Base-by-base conservation (phyloP, 306 rosid species). In the Lablab purpureus region DNA sequence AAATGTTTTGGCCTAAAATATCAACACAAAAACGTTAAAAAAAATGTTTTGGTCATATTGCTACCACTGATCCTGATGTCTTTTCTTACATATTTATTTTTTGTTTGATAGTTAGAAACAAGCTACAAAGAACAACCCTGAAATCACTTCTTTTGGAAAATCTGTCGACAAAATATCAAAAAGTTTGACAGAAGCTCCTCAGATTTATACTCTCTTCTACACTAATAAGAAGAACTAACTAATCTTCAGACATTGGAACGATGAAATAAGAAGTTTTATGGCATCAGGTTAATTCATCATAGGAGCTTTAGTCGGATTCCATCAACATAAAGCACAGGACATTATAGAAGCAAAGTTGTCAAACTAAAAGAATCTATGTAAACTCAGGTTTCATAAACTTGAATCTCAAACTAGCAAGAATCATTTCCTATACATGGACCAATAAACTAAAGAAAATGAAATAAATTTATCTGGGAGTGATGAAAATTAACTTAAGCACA, bases 211-310 rank as follows among this genome's bases (percentile, higher is more conserved):
- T 77, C 72, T 83, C 25, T 63, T 83, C 89, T 58, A 80, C 89
- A 81, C n/a, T 25, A 25, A 67, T 13, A 65, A 54, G 30, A 36
- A 46, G 50, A 73, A 55, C 74, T 58, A 37, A 50, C 5, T 36
- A 59, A 68, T n/a, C 72, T 85, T 85, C 85, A 77, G 85, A 73
- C 77, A 77, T 85, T 85, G 83, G 85, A 85, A 85, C 88, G 71
- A 81, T 49, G 21, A 11, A 82, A 51, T 69, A 71, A 30, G 5
- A 65, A 59, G 62, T 65, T 79, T 17, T 36, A 22, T 41, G 66
- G 71, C n/a, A 75, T 79, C 37, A 40, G 63, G 50, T 40, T 49
- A 68, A 67, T 71, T 82, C 85, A 86, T 83, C 87, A 83, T 80
- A 59, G 89, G 83, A 86, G 89, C 83, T 71, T 32, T 51, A 75